Conservation (phyloP, 768 basidiomycete species). For the Amanita subjunquillea region DNA sequence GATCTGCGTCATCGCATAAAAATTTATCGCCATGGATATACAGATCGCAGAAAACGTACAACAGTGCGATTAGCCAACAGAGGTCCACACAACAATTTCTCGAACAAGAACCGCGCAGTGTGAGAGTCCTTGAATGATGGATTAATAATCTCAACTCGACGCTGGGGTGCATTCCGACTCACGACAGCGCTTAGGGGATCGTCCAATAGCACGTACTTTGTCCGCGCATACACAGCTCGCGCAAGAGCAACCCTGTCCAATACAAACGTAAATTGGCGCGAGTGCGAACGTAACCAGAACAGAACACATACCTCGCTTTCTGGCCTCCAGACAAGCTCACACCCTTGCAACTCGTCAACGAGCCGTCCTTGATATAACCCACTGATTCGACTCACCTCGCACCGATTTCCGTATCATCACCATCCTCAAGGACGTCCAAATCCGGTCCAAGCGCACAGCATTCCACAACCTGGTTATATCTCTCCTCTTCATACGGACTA, state of each 20-base stretch:
- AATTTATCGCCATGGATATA: not conserved
- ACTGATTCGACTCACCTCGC: constrained; percentile 30
- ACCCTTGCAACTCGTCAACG: constrained; percentile 28
- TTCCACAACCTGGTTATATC: constrained; percentile 71
- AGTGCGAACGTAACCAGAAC: not conserved
- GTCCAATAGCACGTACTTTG: constrained; percentile 64
- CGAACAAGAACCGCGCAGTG: constrained; percentile 52
- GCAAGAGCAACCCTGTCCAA: constrained; percentile 67
- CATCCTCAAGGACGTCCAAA: constrained; percentile 76
- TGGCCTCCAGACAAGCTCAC: constrained; percentile 76
- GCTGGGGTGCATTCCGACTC: constrained; percentile 15
- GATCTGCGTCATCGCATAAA: constrained; percentile 22
- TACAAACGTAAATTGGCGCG: not conserved
- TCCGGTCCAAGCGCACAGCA: constrained; percentile 79
- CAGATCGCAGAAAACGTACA: constrained; percentile 15
- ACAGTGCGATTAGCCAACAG: constrained; percentile 63
- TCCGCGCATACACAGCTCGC: constrained; percentile 68
- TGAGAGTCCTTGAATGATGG: constrained; percentile 46
- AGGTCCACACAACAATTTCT: constrained; percentile 55
- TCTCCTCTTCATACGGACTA: constrained; percentile 55
- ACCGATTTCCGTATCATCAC: constrained; percentile 80
- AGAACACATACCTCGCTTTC: constrained; percentile 50
- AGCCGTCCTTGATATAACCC: not conserved
- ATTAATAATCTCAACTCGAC: not conserved
- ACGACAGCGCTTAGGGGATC: constrained; percentile 80